These are phyloP conservation scores for Fallopia convolvulus DNA, from an alignment of 148 eudicot species.

Conservation along the genomic window DNA sequence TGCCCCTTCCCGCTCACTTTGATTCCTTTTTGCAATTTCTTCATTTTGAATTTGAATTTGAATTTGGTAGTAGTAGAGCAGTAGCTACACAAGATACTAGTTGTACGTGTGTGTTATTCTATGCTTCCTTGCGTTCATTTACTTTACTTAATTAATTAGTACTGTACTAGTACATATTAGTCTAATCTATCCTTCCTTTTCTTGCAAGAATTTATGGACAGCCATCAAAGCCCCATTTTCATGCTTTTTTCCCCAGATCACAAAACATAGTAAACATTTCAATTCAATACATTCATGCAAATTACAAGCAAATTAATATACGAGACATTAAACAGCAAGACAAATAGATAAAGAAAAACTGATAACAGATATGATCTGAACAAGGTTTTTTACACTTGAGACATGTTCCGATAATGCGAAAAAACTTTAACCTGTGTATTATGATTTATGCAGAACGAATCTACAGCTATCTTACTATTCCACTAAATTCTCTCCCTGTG, in stretches of 20 bases:
- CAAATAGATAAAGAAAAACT: background rate
- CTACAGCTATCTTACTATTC: constrained; percentile 17
- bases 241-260: background rate
- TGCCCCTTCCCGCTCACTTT: too few species aligned
- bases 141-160: too few species aligned
- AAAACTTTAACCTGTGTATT: background rate
- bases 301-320: background rate
- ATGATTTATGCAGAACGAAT: constrained; percentile 21
- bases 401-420: background rate
- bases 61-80: too few species aligned
- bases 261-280: background rate
- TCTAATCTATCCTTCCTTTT: too few species aligned
- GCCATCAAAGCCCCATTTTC: background rate
- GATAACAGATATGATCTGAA: background rate
- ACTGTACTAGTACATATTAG: too few species aligned
- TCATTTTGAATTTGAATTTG: too few species aligned
- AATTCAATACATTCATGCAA: background rate
- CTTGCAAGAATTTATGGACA: too few species aligned
- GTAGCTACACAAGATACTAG: too few species aligned
- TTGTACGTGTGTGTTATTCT: too few species aligned
- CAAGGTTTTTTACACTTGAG: constrained; percentile 3
- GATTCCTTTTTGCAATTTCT: too few species aligned
- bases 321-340: background rate
- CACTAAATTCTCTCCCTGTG: constrained; percentile 18
- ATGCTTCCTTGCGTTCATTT: too few species aligned